These are phyloP conservation scores for Discostella stelligeroides DNA, from an alignment of 108 stramenopile species.

Conservation along the genomic window DNA sequence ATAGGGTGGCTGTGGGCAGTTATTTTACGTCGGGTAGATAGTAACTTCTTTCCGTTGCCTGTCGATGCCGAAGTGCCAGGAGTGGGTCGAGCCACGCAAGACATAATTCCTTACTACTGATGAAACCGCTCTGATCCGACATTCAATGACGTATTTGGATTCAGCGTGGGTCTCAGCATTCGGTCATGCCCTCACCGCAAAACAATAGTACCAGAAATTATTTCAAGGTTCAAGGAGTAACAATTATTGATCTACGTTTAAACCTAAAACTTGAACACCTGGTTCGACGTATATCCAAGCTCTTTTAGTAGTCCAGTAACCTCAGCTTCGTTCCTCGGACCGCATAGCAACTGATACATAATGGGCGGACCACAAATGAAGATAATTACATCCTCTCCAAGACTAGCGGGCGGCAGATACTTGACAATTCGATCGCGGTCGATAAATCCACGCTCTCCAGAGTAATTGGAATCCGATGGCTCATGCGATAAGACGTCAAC, in stretches of 20 bases:
- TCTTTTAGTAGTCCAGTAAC: conserved; percentile 80
- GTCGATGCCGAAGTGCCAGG: too few species aligned
- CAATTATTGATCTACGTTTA: neutral
- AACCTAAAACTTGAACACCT: conserved; percentile 94
- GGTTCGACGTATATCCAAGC: conserved; percentile 84
- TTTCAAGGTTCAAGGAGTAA: too few species aligned
- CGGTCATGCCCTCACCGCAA: too few species aligned
- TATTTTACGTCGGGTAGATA: too few species aligned
- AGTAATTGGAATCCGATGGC: conserved; percentile 61
- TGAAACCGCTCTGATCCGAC: too few species aligned
- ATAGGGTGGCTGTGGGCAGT: too few species aligned
- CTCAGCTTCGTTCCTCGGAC: conserved; percentile 80
- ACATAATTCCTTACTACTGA: too few species aligned
- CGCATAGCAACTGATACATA: conserved; percentile 88
- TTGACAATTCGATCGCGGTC: conserved; percentile 63
- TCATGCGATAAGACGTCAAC: conserved; percentile 77
- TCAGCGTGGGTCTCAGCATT: too few species aligned
- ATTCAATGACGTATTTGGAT: too few species aligned
- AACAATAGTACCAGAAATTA: too few species aligned
- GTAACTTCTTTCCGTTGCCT: too few species aligned
- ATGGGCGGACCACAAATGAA: conserved; percentile 96
- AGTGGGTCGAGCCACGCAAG: too few species aligned
- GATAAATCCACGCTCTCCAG: conserved; percentile 78
- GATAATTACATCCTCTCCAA: conserved; percentile 67
- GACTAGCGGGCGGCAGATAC: conserved; percentile 59